Evolutionary conservation across 2,329 filamentous ascomycete genomes (phyloP).

Genomic region (Neospermospora avenae): DNA sequence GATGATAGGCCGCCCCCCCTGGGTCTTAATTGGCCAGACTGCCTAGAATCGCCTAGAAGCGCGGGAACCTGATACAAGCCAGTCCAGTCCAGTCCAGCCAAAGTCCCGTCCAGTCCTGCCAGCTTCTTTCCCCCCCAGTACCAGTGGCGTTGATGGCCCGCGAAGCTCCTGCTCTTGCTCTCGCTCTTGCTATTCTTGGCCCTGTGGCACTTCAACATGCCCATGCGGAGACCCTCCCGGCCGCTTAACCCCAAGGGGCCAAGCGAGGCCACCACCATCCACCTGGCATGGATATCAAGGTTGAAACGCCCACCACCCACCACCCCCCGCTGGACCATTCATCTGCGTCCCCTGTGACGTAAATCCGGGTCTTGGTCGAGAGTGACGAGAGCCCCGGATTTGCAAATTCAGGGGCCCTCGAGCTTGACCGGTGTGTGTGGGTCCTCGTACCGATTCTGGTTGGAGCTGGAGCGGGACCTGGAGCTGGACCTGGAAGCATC

Average conservation of each 20-base stretch:
- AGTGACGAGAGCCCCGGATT: neutral
- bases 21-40: neutral
- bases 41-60: neutral
- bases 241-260: neutral
- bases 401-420: too few relatives aligned
- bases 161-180: neutral
- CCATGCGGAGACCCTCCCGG: too few relatives aligned
- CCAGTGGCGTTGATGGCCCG: constrained; percentile 1
- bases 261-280: neutral
- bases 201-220: neutral
- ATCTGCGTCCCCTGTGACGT: constrained; percentile 1
- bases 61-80: neutral
- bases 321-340: neutral
- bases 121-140: too few relatives aligned
- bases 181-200: too few relatives aligned
- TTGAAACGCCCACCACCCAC: neutral
- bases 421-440: too few relatives aligned
- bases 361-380: neutral
- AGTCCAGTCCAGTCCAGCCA: too few relatives aligned
- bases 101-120: too few relatives aligned
- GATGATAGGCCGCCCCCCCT: neutral
- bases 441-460: too few relatives aligned
- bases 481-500: neutral
- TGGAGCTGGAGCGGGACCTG: too few relatives aligned
- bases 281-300: neutral